Evolutionary conservation across 1,284 basidiomycete genomes (phyloP).

Genomic region (Taiwanofungus camphoratus): DNA sequence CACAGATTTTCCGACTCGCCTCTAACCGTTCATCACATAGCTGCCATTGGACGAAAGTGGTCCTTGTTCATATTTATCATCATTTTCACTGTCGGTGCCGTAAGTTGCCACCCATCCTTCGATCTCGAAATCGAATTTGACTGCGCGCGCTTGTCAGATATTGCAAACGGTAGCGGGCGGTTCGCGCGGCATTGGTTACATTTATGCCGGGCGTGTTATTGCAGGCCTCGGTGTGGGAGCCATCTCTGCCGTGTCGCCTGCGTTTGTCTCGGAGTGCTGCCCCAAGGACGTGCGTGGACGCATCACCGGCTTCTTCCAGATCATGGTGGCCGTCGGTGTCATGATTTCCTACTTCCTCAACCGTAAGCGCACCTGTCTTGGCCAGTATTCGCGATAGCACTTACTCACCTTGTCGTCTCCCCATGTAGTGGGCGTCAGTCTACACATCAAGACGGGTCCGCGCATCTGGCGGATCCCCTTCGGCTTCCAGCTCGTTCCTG

Average conservation of each 20-base stretch:
- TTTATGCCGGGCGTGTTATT: constrained; percentile 74
- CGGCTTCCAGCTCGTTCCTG: constrained; percentile 72
- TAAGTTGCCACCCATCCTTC: constrained; percentile 27
- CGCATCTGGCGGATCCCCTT: constrained; percentile 71
- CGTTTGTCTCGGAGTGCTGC: constrained; percentile 75
- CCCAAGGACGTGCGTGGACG: constrained; percentile 72
- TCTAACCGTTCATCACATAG: constrained; percentile 25
- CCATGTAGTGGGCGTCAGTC: constrained; percentile 51
- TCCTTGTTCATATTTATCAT: constrained; percentile 53
- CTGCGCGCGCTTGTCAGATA: constrained; percentile 27
- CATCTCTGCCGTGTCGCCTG: constrained; percentile 64
- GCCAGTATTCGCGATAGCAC: background rate
- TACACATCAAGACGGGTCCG: constrained; percentile 43
- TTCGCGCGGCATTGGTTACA: constrained; percentile 50
- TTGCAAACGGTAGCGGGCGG: constrained; percentile 59
- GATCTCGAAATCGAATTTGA: background rate
- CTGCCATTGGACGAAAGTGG: constrained; percentile 47
- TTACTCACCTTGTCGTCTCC: background rate
- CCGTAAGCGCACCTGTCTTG: constrained; percentile 35
- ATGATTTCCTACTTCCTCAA: constrained; percentile 79
- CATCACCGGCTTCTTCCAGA: constrained; percentile 75
- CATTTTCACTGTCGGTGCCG: constrained; percentile 65
- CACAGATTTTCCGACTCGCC: background rate
- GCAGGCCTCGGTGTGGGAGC: constrained; percentile 65
- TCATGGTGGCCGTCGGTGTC: constrained; percentile 72